phyloP scores from a whole-genome alignment of 441 rosid species.

The Breynia disticha region DNA sequence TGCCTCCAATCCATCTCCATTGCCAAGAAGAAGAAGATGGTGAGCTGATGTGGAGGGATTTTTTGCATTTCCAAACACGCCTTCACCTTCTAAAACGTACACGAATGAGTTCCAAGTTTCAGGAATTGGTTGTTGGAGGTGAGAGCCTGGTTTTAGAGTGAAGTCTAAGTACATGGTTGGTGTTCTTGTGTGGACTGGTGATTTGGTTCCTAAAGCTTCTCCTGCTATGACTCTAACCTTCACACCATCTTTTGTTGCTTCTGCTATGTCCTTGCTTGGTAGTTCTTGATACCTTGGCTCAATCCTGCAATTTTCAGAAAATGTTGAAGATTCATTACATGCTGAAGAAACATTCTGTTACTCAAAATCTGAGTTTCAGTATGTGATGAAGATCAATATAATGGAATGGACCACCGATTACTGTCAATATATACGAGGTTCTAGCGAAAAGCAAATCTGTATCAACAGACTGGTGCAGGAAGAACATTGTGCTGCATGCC shows the following conservation, averaged over 20 bases:
- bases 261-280: slow-evolving; percentile 47
- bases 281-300: slow-evolving; percentile 82
- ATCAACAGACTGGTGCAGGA: slow-evolving; percentile 5
- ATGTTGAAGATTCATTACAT: no score
- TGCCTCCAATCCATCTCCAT: slow-evolving; percentile 56
- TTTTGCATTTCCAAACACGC: slow-evolving; percentile 38
- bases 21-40: slow-evolving; percentile 47
- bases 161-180: slow-evolving; percentile 89
- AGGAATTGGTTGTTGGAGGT: slow-evolving; percentile 56
- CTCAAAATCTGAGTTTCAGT: no score
- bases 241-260: slow-evolving; percentile 52
- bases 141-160: slow-evolving; percentile 51
- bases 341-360: no score
- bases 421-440: slow-evolving; percentile 8
- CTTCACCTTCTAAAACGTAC: slow-evolving; percentile 73
- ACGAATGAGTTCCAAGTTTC: slow-evolving; percentile 61
- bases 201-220: slow-evolving; percentile 61
- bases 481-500: slow-evolving; percentile 12
- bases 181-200: slow-evolving; percentile 65
- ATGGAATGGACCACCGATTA: no score
- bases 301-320: slow-evolving; percentile 30
- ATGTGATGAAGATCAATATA: no score
- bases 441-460: slow-evolving; percentile 7
- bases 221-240: slow-evolving; percentile 77
- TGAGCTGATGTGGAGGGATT: slow-evolving; percentile 34